These are phyloP conservation scores for Aphanomyces astaci DNA, from an alignment of 352 stramenopile species.

Conservation along the genomic window DNA sequence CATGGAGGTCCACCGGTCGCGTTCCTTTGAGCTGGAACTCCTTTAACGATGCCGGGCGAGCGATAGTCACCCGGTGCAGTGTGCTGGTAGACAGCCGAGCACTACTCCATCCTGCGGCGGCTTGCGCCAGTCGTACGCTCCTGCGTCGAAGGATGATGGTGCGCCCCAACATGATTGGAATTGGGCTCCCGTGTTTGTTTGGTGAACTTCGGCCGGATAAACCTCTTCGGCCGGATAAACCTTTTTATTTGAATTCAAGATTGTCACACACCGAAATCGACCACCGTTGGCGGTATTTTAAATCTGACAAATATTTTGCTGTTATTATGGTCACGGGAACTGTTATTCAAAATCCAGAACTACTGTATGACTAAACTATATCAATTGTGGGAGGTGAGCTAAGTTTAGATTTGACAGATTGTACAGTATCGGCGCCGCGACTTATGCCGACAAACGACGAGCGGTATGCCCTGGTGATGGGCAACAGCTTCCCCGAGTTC, in stretches of 20 bases:
- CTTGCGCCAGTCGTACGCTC: no score
- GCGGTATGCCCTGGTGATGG: neutral
- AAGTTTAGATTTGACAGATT: neutral
- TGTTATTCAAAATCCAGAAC: no score
- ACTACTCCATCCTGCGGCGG: neutral
- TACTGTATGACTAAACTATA: neutral
- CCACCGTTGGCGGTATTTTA: no score
- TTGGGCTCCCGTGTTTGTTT: no score
- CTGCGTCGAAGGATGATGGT: no score
- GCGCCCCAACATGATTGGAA: no score
- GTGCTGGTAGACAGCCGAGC: neutral
- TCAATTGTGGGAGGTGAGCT: neutral
- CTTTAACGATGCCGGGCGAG: neutral
- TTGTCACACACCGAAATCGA: no score
- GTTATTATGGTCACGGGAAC: no score
- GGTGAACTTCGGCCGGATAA: no score
- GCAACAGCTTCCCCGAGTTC: conserved; percentile 4
- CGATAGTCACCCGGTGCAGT: neutral
- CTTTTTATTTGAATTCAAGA: no score
- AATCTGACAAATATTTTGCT: no score
- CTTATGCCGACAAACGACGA: neutral
- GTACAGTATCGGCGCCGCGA: neutral
- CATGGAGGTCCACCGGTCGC: conserved; percentile 3
- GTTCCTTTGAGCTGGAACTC: conserved; percentile 15
- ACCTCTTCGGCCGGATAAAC: no score